Base-by-base conservation (phyloP, 805 yeast species). In the Zygosaccharomyces lentus region DNA sequence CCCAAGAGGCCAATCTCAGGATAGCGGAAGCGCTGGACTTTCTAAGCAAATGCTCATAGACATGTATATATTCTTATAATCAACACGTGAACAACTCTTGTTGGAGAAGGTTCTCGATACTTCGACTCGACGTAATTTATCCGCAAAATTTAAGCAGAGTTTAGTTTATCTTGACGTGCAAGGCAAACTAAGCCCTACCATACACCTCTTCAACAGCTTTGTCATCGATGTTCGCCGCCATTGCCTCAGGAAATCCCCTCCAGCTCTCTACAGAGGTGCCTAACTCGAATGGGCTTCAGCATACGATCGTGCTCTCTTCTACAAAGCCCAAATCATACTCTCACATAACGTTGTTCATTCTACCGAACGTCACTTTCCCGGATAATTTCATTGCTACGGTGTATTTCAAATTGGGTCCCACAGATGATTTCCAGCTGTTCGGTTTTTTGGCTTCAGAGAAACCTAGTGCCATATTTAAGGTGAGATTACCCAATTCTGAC, bases 381-480 rank as follows among this genome's bases (percentile, higher is more conserved):
- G 76, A 78, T 1, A 76, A 76, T 38, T 84, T 73, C 55, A 80
- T 91, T 1, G 98, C 97, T 0, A 74, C 91, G 34, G 87, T 93
- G 2, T 93, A 84, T 65, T 91, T 88, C 66, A 96, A 91, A 62
- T 68, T 90, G 43, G 89, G 90, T 10, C 72, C 73, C 1, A 54
- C 56, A 9, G 71, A 69, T 46, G 74, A 83, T 25, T 86, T 84
- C 65, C 77, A 76, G 52, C 69, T 87, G 10, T 72, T 84, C 46
- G 91, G 91, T 3, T 81, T 81, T 9, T 59, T 84, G 23, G 75
- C 77, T 37, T 67, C 73, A 0, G 68, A 66, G 30, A 93, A 91
- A 62, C 98, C 95, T 30, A 86, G 96, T 48, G 96, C 97, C 0
- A 93, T 93, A 2, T 93, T 86, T 71, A 84, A 83, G 59, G 76